These are phyloP conservation scores for Bertia moriformis DNA, from an alignment of 2,329 filamentous ascomycete species.

Conservation along the genomic window DNA sequence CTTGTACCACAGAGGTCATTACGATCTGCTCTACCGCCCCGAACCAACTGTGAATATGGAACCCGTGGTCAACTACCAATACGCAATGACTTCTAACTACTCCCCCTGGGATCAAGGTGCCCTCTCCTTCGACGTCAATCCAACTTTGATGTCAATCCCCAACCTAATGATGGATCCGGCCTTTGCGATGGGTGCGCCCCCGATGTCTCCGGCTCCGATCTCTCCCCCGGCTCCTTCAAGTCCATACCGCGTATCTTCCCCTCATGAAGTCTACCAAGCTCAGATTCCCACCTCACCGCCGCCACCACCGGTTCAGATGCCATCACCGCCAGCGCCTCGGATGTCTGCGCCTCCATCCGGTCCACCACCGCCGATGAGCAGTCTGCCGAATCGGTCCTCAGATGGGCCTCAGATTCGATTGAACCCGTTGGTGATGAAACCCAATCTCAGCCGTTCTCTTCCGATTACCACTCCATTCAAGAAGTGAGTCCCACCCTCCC, in stretches of 20 bases:
- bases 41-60: conserved; percentile 15
- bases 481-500: conserved; percentile 15
- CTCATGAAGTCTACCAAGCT: conserved; percentile 17
- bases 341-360: conserved; percentile 10
- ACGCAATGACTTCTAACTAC: conserved; percentile 20
- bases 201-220: neutral
- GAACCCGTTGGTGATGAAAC: conserved; percentile 22
- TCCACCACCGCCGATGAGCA: conserved; percentile 15
- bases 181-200: neutral
- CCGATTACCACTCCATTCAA: conserved; percentile 22
- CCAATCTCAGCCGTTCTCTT: conserved; percentile 15
- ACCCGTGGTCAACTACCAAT: conserved; percentile 22
- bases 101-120: conserved; percentile 18
- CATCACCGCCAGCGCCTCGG: conserved; percentile 9
- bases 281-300: conserved; percentile 11
- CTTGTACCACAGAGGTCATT: neutral
- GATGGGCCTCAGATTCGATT: conserved; percentile 22
- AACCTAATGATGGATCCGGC: conserved; percentile 14
- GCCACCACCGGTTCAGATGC: conserved; percentile 10
- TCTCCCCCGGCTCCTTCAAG: conserved; percentile 10
- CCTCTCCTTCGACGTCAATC: conserved; percentile 20
- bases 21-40: neutral
- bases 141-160: conserved; percentile 22
- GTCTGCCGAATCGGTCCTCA: conserved; percentile 14
- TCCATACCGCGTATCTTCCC: conserved; percentile 13